Percentiles rank a stretch among this genome's conserved stretches.
Evolutionary conservation across 106 monocot species (phyloP).

Genomic region (Dendrobium nobile): DNA sequence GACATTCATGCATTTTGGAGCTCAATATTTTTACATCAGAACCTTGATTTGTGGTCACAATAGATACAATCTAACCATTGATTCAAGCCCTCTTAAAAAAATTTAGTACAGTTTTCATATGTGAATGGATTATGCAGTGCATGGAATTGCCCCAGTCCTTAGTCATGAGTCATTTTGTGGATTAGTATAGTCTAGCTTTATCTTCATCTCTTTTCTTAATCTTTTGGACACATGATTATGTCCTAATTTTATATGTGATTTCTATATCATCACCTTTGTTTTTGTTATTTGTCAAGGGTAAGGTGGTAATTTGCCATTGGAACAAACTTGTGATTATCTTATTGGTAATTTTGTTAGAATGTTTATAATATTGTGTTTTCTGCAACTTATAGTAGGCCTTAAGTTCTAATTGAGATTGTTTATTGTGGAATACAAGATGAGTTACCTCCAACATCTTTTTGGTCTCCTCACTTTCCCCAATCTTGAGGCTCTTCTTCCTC

Average conservation of each 20-base stretch:
- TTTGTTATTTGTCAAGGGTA: too few relatives aligned
- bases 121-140: background rate
- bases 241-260: background rate
- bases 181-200: background rate
- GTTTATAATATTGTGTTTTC: background rate
- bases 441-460: background rate
- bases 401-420: background rate
- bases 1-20: background rate
- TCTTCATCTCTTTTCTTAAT: background rate
- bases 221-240: background rate
- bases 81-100: background rate
- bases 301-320: background rate
- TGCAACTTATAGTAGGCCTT: background rate
- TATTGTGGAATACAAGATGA: background rate
- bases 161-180: background rate
- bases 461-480: background rate
- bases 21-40: background rate
- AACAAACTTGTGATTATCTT: background rate
- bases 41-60: background rate
- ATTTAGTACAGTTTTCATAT: background rate
- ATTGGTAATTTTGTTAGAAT: background rate
- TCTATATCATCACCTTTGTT: background rate
- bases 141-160: background rate
- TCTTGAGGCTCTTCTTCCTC: background rate
- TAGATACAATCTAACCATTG: background rate